Evolutionary conservation across 2,329 filamentous ascomycete genomes (phyloP).

Genomic region (Pleurostoma richardsiae): DNA sequence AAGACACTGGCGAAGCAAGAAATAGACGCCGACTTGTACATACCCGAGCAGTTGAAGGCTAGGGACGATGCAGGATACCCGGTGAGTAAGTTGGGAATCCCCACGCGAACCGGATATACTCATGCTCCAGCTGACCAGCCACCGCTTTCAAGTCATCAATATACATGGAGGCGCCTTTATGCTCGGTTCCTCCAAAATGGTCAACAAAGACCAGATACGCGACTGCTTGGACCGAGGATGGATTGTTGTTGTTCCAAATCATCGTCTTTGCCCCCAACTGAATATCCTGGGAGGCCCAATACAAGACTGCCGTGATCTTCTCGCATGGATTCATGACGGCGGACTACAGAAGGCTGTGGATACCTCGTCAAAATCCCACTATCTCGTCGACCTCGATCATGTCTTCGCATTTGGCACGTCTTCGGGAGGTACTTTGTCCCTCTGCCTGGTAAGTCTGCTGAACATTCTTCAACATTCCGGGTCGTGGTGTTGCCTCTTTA

Average conservation of each 20-base stretch:
- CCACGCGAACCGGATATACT: background rate
- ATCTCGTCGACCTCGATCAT: slow-evolving; percentile 18
- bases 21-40: slow-evolving; percentile 21
- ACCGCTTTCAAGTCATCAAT: slow-evolving; percentile 24
- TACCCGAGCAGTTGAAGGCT: slow-evolving; percentile 9
- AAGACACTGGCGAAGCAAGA: slow-evolving; percentile 18
- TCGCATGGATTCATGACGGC: slow-evolving; percentile 26
- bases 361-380: background rate
- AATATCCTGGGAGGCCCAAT: slow-evolving; percentile 24
- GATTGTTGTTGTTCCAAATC: slow-evolving; percentile 29
- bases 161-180: slow-evolving; percentile 39
- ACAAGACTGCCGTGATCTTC: slow-evolving; percentile 24
- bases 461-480: background rate
- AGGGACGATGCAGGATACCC: background rate
- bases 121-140: background rate
- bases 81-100: background rate
- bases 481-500: no score
- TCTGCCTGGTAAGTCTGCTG: slow-evolving; percentile 24
- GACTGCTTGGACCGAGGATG: slow-evolving; percentile 29
- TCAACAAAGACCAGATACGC: slow-evolving; percentile 28
- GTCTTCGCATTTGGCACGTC: slow-evolving; percentile 30
- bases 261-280: slow-evolving; percentile 24
- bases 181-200: slow-evolving; percentile 30
- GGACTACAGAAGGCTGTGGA: slow-evolving; percentile 16
- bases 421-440: slow-evolving; percentile 26